Percentiles rank a stretch among this genome's conserved stretches.
Evolutionary conservation across 73 alveolate species (phyloP).

Genomic region (Diophrys appendiculata): DNA sequence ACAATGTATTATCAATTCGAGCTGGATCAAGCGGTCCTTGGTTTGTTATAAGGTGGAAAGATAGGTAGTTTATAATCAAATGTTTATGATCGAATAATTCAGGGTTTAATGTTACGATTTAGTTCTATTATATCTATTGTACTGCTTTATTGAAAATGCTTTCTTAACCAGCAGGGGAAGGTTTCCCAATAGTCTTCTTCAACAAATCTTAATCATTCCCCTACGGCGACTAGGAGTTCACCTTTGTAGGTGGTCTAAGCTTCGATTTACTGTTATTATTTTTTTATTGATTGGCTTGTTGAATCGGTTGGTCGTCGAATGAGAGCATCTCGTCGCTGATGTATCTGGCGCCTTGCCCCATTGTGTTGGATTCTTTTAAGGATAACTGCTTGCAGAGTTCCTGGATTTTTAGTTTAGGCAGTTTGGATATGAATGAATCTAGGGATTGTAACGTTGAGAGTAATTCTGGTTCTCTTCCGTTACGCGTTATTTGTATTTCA

Average conservation of each 20-base stretch:
- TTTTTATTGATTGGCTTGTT: too few relatives aligned
- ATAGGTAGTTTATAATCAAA: not conserved
- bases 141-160: not conserved
- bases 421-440: not conserved
- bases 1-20: not conserved
- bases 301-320: too few relatives aligned
- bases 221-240: too few relatives aligned
- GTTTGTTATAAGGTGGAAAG: not conserved
- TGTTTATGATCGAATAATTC: not conserved
- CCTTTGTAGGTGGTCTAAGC: too few relatives aligned
- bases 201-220: too few relatives aligned
- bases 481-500: not conserved
- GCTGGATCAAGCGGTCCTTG: not conserved
- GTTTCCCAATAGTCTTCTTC: too few relatives aligned
- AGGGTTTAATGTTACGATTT: not conserved
- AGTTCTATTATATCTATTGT: not conserved
- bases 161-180: too few relatives aligned
- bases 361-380: not conserved
- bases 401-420: not conserved
- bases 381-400: not conserved
- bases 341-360: too few relatives aligned
- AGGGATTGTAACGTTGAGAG: too few relatives aligned
- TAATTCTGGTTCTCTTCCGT: too few relatives aligned
- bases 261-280: too few relatives aligned
- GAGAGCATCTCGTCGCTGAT: too few relatives aligned